A percentile compares a stretch with the other conserved stretches of the same genome.
Evolutionary conservation across 2,329 filamentous ascomycete genomes (phyloP).

Genomic region (Purpureocillium takamizusanense): DNA sequence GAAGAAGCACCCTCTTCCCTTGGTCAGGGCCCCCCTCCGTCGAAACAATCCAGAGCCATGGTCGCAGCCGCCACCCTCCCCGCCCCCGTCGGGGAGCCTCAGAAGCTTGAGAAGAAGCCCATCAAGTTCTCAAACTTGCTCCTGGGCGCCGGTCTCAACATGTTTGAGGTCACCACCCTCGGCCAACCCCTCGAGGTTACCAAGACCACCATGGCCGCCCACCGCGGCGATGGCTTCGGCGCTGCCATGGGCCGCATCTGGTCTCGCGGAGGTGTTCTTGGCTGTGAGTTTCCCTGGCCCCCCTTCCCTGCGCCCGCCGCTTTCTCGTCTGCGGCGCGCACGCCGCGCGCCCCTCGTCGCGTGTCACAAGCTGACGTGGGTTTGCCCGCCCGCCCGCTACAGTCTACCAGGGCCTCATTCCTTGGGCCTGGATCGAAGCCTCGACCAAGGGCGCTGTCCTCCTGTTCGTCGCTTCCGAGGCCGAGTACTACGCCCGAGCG

Average conservation of each 20-base stretch:
- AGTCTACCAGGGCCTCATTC: conserved; percentile 99
- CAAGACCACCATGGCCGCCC: conserved; percentile 99
- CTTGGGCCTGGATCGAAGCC: conserved; percentile 99
- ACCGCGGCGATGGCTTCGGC: conserved; percentile 80
- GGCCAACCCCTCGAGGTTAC: conserved; percentile 88
- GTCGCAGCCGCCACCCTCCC: conserved; percentile 47
- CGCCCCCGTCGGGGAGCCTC: conserved; percentile 35
- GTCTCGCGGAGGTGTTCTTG: conserved; percentile 84
- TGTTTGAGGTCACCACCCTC: conserved; percentile 74
- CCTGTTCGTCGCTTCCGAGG: conserved; percentile 97
- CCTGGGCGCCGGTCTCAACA: conserved; percentile 84
- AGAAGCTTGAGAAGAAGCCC: conserved; percentile 89
- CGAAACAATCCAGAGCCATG: conserved; percentile 50
- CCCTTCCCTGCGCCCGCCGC: too few relatives aligned
- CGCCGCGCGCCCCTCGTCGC: conserved; percentile 1
- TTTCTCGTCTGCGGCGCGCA: not conserved
- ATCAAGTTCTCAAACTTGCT: conserved; percentile 99
- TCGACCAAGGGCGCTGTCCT: conserved; percentile 98
- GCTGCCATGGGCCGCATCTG: conserved; percentile 80
- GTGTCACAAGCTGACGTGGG: conserved; percentile 6
- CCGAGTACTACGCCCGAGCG: conserved; percentile 84
- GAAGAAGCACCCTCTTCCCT: conserved; percentile 89
- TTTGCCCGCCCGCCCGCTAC: conserved; percentile 5
- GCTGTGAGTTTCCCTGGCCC: conserved; percentile 66
- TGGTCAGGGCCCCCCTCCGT: conserved; percentile 81